phyloP scores from a whole-genome alignment of 2,329 filamentous ascomycete genomes.

The Emmonsia crescens region DNA sequence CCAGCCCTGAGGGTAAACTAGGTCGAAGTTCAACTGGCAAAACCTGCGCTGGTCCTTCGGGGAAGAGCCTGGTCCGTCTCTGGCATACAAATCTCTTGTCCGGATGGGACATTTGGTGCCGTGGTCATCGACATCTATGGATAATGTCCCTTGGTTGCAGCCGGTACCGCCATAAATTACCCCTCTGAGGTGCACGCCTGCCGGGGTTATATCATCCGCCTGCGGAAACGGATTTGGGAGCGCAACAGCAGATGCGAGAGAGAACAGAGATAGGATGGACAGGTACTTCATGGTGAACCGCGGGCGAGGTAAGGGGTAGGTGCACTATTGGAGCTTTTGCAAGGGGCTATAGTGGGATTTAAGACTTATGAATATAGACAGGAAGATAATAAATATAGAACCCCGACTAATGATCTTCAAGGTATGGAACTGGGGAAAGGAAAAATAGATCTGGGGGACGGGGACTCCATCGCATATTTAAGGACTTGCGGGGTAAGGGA shows the following conservation, averaged over 20 bases:
- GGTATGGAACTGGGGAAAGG: neutral
- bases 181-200: slow-evolving; percentile 4
- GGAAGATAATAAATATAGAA: neutral
- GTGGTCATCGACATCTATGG: slow-evolving; percentile 6
- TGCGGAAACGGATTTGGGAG: neutral
- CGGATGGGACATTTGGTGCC: slow-evolving; percentile 8
- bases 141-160: slow-evolving; percentile 8
- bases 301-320: neutral
- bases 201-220: neutral
- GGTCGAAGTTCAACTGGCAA: slow-evolving; percentile 11
- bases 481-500: neutral
- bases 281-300: slow-evolving; percentile 1
- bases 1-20: slow-evolving; percentile 10
- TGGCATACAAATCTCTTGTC: slow-evolving; percentile 7
- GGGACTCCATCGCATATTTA: neutral
- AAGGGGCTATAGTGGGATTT: neutral
- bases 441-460: neutral
- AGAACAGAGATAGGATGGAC: neutral
- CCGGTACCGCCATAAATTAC: slow-evolving; percentile 9
- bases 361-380: neutral
- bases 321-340: neutral
- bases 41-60: slow-evolving; percentile 8
- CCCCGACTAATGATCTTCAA: neutral
- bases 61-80: slow-evolving; percentile 2
- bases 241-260: neutral